Evolutionary conservation across 2,329 filamentous ascomycete genomes (phyloP), one percentile per base, ranked within the genome.

Genomic region (Trichoderma atrobrunneum): DNA sequence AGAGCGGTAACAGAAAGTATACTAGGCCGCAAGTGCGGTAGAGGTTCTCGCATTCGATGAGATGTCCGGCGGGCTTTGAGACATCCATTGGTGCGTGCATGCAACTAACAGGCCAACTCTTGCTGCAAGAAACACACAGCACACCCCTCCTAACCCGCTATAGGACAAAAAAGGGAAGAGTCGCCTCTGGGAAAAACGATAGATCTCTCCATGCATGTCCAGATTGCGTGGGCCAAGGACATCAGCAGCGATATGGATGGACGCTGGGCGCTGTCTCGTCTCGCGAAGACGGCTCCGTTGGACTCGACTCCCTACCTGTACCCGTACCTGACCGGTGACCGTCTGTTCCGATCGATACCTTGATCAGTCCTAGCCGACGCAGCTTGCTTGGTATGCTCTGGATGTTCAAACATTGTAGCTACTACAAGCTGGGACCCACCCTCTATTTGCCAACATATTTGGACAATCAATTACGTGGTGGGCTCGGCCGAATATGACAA

Each of bases 401-500:
- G 24, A 39, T 14, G 3, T 54, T 68, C 34, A 26, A 60, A 60
- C 65, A 26, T 34, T 30, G 54, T 12, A 32, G 56, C 56, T 32
- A 28, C 65, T 32, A 34, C 54, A 21, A 32, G 26, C 56, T 30
- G 18, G 12, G 65, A 48, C 65, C 65, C 56, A 68, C 56, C 36
- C n/a, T 48, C 28, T 30, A 24, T 68, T 68, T 34, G 26, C 43
- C 28, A 64, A 30, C 62, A 63, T 63, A 30, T 48, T 30, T 16
- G 12, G 26, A 51, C 60, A 62, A 63, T 28, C 32, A 39, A 54
- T 67, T 67, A 67, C 48, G 64, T 67, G 36, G 66, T 60, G 56
- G 56, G 66, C 56, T 70, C 24, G 21, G 43, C 24, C 36, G 54
- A 62, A 72, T 67, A 51, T 72, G 70, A 72, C 64, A 72, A 57